Evolutionary conservation across 257 asterid genomes (phyloP), one percentile per base, ranked within the genome.

Genomic region (Nicotiana attenuata): DNA sequence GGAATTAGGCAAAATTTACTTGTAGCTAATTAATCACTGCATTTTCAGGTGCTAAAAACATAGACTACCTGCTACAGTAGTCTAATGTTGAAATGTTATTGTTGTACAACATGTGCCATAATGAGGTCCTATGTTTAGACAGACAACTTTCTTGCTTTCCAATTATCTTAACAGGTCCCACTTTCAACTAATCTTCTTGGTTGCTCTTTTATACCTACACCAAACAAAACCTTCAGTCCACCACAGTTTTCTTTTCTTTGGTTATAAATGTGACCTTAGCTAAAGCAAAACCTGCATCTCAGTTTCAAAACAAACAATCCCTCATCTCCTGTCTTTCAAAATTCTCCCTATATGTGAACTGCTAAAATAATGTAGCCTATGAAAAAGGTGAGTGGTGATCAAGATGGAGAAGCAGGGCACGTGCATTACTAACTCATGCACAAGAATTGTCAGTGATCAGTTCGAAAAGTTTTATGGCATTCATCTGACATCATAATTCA

Each of bases 361-460:
- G 15, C 31, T 78, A 8, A 68, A 20, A 10, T 4, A 10, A 41
- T 66, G 52, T 16, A 59, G 41, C 13, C 7, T 52, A 77, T 59
- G 38, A 60, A 13, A 60, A 78, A 87, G 97, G 88, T 88, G 92
- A 86, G 93, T 85, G 94, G 45, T 65, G 95, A 93, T 84, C 98
- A 84, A 66, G 98, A 93, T 95, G 98, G 98, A 95, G 98, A 95
- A 95, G 98, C 98, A 95, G 98, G 98, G 98, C 98, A 95, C 98
- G 98, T 95, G 98, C 97, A 95, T 88, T 93, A 86, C 93, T 89
- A 90, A 88, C 97, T 89, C 92, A 59, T 59, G 16, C 45, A 60
- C 64, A 47, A 47, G 41, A 73, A 45, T 71, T 45, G 59, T 71
- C 78, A n/a, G 24, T 45, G 35, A 11, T 63, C n/a, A 26, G 33